These are phyloP conservation scores for Penicillium tannophilum DNA, from an alignment of 495 filamentous ascomycete species.

Conservation along the genomic window DNA sequence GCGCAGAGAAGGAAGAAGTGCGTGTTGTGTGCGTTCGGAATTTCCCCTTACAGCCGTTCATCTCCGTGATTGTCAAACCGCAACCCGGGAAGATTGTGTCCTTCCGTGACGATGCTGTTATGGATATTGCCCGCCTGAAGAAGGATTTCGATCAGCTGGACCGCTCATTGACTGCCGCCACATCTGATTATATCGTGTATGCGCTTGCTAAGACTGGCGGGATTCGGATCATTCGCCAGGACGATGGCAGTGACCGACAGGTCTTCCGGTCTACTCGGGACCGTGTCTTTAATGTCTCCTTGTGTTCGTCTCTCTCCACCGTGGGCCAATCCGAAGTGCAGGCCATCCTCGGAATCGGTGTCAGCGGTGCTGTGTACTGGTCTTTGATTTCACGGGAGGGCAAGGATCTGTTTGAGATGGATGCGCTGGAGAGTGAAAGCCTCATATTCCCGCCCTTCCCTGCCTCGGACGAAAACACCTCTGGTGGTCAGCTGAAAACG, in stretches of 20 bases:
- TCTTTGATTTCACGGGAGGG: conserved; percentile 68
- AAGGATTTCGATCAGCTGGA: conserved; percentile 98
- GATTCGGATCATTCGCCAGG: conserved; percentile 88
- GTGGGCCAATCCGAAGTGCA: conserved; percentile 58
- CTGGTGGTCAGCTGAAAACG: conserved; percentile 92
- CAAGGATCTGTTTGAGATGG: conserved; percentile 72
- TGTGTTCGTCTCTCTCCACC: conserved; percentile 62
- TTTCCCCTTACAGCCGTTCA: conserved; percentile 95
- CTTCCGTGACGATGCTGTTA: conserved; percentile 70
- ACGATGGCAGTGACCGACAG: conserved; percentile 85
- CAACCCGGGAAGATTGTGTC: conserved; percentile 44
- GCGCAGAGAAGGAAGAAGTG: conserved; percentile 65
- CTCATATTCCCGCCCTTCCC: conserved; percentile 80
- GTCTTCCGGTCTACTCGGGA: conserved; percentile 85
- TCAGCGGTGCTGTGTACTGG: conserved; percentile 95
- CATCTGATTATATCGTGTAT: conserved; percentile 90
- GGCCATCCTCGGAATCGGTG: conserved; percentile 84
- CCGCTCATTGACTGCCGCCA: conserved; percentile 85
- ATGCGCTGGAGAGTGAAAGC: conserved; percentile 71
- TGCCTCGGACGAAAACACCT: conserved; percentile 74
- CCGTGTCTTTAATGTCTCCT: conserved; percentile 89
- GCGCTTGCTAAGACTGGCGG: conserved; percentile 90
- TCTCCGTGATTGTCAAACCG: conserved; percentile 64
- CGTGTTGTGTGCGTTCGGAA: conserved; percentile 79
- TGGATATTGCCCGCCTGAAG: conserved; percentile 89